These are phyloP conservation scores for Rhododendron mucronatum DNA, from an alignment of 148 eudicot genomes.

Conservation along the genomic window DNA sequence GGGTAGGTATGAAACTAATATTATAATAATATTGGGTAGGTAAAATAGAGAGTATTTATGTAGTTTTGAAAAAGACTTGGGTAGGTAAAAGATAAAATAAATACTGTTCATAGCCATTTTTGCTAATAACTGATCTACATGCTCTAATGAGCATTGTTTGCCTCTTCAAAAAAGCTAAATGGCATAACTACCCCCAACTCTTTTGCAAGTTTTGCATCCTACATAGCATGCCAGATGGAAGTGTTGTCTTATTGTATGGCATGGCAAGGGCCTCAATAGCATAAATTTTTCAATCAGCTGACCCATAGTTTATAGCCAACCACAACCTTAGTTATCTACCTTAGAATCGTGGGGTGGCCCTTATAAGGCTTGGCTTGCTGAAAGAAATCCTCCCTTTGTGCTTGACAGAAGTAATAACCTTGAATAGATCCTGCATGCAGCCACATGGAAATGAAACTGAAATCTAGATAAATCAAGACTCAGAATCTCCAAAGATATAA, in stretches of 20 bases:
- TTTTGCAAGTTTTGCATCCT: conserved; percentile 94
- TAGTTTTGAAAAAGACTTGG: too few species aligned
- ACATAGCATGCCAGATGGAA: neutral
- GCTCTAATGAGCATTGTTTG: conserved; percentile 81
- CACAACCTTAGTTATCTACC: conserved; percentile 27
- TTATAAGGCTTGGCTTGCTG: conserved; percentile 81
- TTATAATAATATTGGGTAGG: too few species aligned
- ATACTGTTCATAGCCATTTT: too few species aligned
- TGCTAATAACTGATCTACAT: too few species aligned
- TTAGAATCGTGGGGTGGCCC: conserved; percentile 75
- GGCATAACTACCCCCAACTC: conserved; percentile 95
- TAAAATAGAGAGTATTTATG: too few species aligned
- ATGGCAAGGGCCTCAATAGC: neutral
- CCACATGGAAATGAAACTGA: neutral
- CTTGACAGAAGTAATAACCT: conserved; percentile 98
- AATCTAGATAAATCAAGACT: neutral
- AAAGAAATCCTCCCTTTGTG: conserved; percentile 87
- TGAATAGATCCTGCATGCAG: conserved; percentile 71
- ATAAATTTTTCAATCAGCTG: neutral
- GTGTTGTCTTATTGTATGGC: neutral
- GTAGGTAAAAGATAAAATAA: too few species aligned
- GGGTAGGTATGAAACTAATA: too few species aligned
- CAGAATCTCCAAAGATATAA: neutral
- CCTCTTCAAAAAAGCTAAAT: conserved; percentile 96
- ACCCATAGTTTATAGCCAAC: neutral